phyloP scores from a whole-genome alignment of 805 yeast species.

The Brettanomyces bruxellensis region DNA sequence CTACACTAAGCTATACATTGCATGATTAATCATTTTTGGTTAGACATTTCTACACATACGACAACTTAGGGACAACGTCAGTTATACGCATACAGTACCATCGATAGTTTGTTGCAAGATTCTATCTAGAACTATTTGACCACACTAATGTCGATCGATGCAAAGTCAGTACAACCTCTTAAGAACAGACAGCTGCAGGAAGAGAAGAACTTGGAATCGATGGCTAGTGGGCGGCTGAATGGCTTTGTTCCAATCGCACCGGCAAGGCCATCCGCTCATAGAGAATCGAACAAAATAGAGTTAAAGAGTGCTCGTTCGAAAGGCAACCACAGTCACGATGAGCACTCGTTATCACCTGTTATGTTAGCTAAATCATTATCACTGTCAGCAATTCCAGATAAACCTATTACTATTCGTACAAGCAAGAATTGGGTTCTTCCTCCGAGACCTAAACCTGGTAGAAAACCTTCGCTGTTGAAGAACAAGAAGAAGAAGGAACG shows the following conservation, averaged over 20 bases:
- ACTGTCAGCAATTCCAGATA: constrained; percentile 1
- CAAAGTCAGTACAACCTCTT: too few species aligned
- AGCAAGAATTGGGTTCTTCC: constrained; percentile 54
- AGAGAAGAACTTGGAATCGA: background rate
- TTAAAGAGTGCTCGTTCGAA: background rate
- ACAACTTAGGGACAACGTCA: too few species aligned
- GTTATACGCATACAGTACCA: too few species aligned
- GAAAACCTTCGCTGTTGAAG: constrained; percentile 22
- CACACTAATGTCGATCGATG: too few species aligned
- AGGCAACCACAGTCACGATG: too few species aligned
- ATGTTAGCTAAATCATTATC: background rate
- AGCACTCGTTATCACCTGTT: background rate
- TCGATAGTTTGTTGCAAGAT: too few species aligned
- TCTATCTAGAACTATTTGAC: too few species aligned
- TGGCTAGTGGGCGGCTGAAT: background rate
- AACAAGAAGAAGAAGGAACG: background rate
- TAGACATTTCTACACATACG: too few species aligned
- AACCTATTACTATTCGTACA: constrained; percentile 40
- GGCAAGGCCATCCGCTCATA: background rate
- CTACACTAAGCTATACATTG: too few species aligned
- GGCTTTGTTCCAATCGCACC: background rate
- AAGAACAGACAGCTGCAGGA: background rate
- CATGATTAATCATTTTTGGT: too few species aligned
- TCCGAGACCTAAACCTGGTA: constrained; percentile 54
- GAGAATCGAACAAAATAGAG: background rate